phyloP scores from a whole-genome alignment of 371 early-diverging fungal genomes.

The Apophysomyces variabilis region DNA sequence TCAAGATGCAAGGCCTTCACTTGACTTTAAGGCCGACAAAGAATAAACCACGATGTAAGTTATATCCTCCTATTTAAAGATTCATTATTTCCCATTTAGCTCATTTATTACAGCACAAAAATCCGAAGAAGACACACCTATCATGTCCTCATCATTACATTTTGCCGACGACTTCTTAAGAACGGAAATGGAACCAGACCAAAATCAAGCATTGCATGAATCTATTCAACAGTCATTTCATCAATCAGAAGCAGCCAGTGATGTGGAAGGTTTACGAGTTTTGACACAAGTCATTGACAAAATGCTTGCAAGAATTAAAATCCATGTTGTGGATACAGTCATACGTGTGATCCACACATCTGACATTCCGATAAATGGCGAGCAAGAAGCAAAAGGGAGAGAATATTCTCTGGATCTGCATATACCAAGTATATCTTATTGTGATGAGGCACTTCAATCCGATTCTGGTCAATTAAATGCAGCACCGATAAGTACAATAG shows the following conservation, averaged over 20 bases:
- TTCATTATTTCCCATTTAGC: neutral
- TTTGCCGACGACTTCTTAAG: slow-evolving; percentile 88
- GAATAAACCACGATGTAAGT: slow-evolving; percentile 41
- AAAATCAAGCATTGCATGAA: slow-evolving; percentile 58
- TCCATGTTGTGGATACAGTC: slow-evolving; percentile 57
- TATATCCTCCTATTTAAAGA: slow-evolving; percentile 2
- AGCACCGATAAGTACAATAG: slow-evolving; percentile 13
- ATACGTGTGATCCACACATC: slow-evolving; percentile 63
- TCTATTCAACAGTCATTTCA: slow-evolving; percentile 63
- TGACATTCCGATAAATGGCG: neutral
- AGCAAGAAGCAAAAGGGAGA: neutral
- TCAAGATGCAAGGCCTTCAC: slow-evolving; percentile 76
- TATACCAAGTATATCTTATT: slow-evolving; percentile 59
- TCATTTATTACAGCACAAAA: slow-evolving; percentile 14
- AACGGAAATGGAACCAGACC: slow-evolving; percentile 62
- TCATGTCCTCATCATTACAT: slow-evolving; percentile 83
- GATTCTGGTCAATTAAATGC: slow-evolving; percentile 6
- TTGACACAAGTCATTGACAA: slow-evolving; percentile 73
- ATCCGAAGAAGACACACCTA: slow-evolving; percentile 65
- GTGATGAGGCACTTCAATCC: slow-evolving; percentile 67
- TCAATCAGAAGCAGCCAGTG: slow-evolving; percentile 21
- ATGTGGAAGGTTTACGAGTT: slow-evolving; percentile 66
- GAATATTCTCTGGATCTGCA: slow-evolving; percentile 63
- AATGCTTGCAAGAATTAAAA: slow-evolving; percentile 66
- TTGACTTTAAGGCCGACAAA: slow-evolving; percentile 61